These are phyloP conservation scores for Penicillium fuscoglaucum DNA, from an alignment of 2,329 filamentous ascomycete species.

Conservation along the genomic window DNA sequence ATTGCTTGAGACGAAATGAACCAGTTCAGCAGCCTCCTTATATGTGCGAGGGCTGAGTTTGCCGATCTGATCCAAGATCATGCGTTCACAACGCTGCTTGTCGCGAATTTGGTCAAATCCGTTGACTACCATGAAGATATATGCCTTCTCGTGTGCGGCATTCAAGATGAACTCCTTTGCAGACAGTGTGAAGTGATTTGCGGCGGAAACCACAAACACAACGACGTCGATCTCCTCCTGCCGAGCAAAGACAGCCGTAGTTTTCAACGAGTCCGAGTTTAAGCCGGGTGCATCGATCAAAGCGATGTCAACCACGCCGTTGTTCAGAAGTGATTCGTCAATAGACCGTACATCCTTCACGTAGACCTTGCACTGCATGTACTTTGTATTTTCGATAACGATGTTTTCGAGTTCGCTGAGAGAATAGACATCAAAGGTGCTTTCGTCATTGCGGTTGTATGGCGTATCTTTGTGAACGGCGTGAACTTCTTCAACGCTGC, in stretches of 20 bases:
- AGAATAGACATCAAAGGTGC: constrained; percentile 84
- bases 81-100: constrained; percentile 85
- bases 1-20: constrained; percentile 98
- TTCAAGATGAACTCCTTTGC: constrained; percentile 98
- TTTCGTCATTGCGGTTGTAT: constrained; percentile 89
- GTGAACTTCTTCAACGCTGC: constrained; percentile 89
- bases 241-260: constrained; percentile 91
- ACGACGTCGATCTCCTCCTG: constrained; percentile 99
- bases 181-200: constrained; percentile 96
- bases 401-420: constrained; percentile 81
- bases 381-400: constrained; percentile 82
- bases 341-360: constrained; percentile 85
- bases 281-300: constrained; percentile 94
- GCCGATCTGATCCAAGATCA: constrained; percentile 86
- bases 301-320: constrained; percentile 96
- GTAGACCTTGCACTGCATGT: constrained; percentile 95
- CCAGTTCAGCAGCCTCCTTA: constrained; percentile 88
- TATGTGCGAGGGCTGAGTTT: constrained; percentile 87
- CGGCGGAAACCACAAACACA: constrained; percentile 95
- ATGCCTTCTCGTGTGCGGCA: constrained; percentile 93
- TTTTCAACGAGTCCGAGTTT: constrained; percentile 95
- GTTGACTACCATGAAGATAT: constrained; percentile 98
- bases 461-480: constrained; percentile 77
- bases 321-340: constrained; percentile 92
- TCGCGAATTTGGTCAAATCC: constrained; percentile 93